Conservation (phyloP, 2,329 filamentous ascomycete genomes). For the Aureobasidium vineae region DNA sequence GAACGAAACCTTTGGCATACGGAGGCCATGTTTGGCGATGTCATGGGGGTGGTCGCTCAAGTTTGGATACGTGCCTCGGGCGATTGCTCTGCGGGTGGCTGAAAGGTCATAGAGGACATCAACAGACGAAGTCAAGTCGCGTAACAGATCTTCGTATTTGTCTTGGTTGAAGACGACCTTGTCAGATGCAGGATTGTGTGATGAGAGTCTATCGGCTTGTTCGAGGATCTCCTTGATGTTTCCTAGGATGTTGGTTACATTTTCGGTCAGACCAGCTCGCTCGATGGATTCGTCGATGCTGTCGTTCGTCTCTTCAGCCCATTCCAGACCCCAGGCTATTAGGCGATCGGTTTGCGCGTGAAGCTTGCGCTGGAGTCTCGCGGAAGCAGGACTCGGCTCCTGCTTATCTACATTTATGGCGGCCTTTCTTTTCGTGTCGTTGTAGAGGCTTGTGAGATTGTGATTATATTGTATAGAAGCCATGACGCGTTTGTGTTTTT, state of each 20-base stretch:
- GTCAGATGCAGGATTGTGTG: conserved; percentile 40
- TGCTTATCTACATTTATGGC: conserved; percentile 60
- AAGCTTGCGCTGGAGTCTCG: conserved; percentile 70
- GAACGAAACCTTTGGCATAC: conserved; percentile 22
- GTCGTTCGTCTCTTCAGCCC: conserved; percentile 61
- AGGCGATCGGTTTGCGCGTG: conserved; percentile 77
- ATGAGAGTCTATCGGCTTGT: conserved; percentile 70
- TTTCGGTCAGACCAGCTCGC: conserved; percentile 68
- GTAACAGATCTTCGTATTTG: conserved; percentile 72
- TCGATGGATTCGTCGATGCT: conserved; percentile 70
- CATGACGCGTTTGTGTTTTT: neutral
- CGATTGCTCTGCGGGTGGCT: conserved; percentile 56
- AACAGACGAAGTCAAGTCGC: conserved; percentile 72
- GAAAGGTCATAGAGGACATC: conserved; percentile 78
- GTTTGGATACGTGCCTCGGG: conserved; percentile 39
- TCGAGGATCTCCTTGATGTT: conserved; percentile 78
- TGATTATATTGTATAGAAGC: conserved; percentile 19
- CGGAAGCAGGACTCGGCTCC: conserved; percentile 65
- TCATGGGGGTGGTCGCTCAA: conserved; percentile 30
- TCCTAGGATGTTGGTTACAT: conserved; percentile 73
- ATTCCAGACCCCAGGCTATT: conserved; percentile 76
- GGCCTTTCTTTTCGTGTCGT: conserved; percentile 71
- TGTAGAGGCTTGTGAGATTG: conserved; percentile 67
- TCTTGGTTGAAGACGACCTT: conserved; percentile 60
- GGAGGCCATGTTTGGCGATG: conserved; percentile 18